Conservation (phyloP, 352 stramenopile species). For the Phytopythium ostracodes region DNA sequence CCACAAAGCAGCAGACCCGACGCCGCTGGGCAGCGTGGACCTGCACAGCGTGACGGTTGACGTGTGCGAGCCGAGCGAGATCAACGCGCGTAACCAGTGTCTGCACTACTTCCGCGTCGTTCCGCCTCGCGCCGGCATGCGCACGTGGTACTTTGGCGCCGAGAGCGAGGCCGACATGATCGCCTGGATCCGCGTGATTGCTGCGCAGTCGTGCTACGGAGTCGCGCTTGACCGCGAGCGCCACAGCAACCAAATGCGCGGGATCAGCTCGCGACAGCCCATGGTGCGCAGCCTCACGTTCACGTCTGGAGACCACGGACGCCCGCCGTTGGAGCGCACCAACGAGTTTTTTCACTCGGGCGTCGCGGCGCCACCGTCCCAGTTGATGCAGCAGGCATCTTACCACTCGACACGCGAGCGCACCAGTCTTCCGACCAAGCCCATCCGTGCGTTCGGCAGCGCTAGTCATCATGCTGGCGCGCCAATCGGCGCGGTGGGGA, state of each 20-base stretch:
- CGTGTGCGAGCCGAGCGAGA: conserved; percentile 47
- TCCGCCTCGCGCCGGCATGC: conserved; percentile 44
- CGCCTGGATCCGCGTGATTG: conserved; percentile 60
- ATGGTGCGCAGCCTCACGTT: conserved; percentile 25
- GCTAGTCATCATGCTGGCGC: not conserved
- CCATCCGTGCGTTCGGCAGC: not conserved
- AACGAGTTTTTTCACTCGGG: not conserved
- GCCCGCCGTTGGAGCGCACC: not conserved
- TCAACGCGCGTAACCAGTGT: conserved; percentile 55
- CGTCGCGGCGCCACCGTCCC: not conserved
- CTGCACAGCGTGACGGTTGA: conserved; percentile 54
- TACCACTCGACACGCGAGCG: conserved; percentile 1
- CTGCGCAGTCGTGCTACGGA: conserved; percentile 42
- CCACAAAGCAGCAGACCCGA: conserved; percentile 51
- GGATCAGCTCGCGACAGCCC: conserved; percentile 5
- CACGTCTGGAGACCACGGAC: conserved; percentile 9
- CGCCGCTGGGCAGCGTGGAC: conserved; percentile 62
- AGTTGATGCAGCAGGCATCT: not conserved
- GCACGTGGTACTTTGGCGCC: conserved; percentile 72
- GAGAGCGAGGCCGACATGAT: conserved; percentile 67
- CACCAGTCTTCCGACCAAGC: conserved; percentile 5
- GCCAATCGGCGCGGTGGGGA: not conserved
- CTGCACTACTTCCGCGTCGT: conserved; percentile 73
- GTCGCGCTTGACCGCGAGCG: conserved; percentile 14
- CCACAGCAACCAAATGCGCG: conserved; percentile 11